phyloP scores from a whole-genome alignment of 805 yeast species.

The Cyberlindnera veronae region DNA sequence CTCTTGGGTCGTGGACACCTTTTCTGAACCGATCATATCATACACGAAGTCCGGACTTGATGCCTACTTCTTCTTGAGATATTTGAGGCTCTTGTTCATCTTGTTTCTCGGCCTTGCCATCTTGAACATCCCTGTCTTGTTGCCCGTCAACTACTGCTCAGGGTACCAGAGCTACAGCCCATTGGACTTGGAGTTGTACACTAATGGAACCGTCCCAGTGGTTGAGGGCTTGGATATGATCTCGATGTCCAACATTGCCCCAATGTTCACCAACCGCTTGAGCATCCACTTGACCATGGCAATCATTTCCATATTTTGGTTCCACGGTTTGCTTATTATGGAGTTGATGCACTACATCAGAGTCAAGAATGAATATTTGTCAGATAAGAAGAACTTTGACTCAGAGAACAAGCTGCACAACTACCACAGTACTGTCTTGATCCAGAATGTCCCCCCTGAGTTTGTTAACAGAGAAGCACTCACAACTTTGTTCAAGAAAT shows the following conservation, averaged over 20 bases:
- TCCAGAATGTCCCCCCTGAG: conserved; percentile 44
- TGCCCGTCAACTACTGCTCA: conserved; percentile 55
- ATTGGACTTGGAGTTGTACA: conserved; percentile 17
- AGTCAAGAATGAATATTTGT: conserved; percentile 43
- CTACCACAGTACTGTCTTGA: conserved; percentile 34
- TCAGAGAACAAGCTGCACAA: conserved; percentile 23
- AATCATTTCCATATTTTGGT: conserved; percentile 48
- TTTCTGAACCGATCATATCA: conserved; percentile 37
- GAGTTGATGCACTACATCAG: conserved; percentile 54
- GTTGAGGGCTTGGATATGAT: conserved; percentile 58
- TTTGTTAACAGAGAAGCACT: conserved; percentile 22
- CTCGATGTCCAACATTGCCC: conserved; percentile 68
- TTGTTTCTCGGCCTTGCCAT: conserved; percentile 52
- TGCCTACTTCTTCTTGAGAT: conserved; percentile 69
- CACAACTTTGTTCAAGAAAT: conserved; percentile 23
- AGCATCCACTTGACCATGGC: conserved; percentile 64
- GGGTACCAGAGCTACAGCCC: conserved; percentile 25
- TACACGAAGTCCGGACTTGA: conserved; percentile 62
- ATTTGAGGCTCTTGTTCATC: conserved; percentile 45
- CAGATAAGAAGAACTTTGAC: conserved; percentile 22
- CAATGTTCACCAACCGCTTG: conserved; percentile 44
- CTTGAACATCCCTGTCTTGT: conserved; percentile 52
- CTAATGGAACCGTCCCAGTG: conserved; percentile 25
- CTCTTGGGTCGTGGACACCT: conserved; percentile 51
- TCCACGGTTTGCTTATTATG: conserved; percentile 50